Percentiles rank a stretch among this genome's conserved stretches.
Evolutionary conservation across 1,284 basidiomycete species (phyloP).

Genomic region (Schizophyllum commune): DNA sequence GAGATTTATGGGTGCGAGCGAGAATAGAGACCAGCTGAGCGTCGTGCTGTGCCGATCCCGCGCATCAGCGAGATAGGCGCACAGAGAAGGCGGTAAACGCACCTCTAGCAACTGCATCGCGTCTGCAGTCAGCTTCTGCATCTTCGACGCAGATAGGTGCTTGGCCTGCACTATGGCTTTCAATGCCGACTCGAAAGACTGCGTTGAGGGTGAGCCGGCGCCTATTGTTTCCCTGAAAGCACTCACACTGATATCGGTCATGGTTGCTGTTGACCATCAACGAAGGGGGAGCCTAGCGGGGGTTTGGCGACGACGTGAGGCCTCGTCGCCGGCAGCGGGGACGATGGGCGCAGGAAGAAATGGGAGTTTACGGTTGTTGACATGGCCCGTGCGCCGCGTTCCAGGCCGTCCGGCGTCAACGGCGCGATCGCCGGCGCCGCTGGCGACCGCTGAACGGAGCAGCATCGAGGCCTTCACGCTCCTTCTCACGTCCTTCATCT

Average conservation of each 20-base stretch:
- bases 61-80: neutral
- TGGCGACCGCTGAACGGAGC: neutral
- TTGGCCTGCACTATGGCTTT: conserved; percentile 76
- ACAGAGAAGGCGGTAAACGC: conserved; percentile 7
- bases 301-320: neutral
- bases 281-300: neutral
- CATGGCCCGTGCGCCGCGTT: neutral
- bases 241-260: neutral
- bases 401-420: neutral
- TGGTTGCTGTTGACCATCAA: neutral
- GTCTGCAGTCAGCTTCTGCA: conserved; percentile 65
- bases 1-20: conserved; percentile 76
- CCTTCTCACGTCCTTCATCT: neutral
- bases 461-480: neutral
- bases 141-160: conserved; percentile 78
- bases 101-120: conserved; percentile 72
- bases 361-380: neutral
- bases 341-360: neutral
- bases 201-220: neutral
- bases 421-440: neutral
- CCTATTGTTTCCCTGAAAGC: neutral
- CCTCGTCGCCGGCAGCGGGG: too few species aligned
- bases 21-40: conserved; percentile 79
- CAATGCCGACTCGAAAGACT: conserved; percentile 75
- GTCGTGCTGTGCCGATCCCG: conserved; percentile 48